Base-by-base conservation (phyloP, 495 filamentous ascomycete species). In the Penicillium goetzii region DNA sequence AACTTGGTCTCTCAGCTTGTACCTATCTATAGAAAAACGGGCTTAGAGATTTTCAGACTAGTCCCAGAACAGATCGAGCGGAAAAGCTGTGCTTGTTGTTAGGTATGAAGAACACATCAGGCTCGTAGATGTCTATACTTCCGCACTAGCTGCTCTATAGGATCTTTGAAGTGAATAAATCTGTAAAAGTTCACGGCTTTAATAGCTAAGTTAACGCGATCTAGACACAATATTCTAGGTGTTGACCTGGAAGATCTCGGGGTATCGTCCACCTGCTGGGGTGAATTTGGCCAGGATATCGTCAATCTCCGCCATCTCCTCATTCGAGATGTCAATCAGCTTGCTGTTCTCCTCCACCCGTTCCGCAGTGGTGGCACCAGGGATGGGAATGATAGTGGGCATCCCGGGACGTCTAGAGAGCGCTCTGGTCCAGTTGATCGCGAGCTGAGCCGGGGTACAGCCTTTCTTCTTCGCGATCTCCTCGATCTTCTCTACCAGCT, bases 351-450 rank as follows among this genome's bases (percentile, higher is more conserved):
- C 36, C 26, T 50, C 23, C 19, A 21, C 19, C 23, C 21, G 54
- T 56, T 17, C 51, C 28, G 41, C 65, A 68, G 25, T 50, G 19
- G 83, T 87, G 19, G 88, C 82, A 4, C 91, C 90, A 0, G 90
- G 90, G 58, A 95, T 92, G 3, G 90, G 91, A 49, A 93, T 85
- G 66, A 92, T 86, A 5, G 74, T 74, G 3, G 84, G 81, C 61
- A 82, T 77, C 9, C 84, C 85, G 38, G 82, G 71, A 41, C 78
- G 72, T 26, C 77, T 72, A 25, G 80, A 77, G 55, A 85, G 72
- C 2, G 75, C 73, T 53, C 69, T 70, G 1, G 85, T 78, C 90
- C 91, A 96, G 15, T 75, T 80, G 53, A 94, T 78, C 12, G 89
- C 90, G 21, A 93, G 71, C 78, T 94, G 90, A 0, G 85, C 85